These are phyloP conservation scores for Spinacia oleracea DNA, from an alignment of 179 eudicot species.

Conservation along the genomic window DNA sequence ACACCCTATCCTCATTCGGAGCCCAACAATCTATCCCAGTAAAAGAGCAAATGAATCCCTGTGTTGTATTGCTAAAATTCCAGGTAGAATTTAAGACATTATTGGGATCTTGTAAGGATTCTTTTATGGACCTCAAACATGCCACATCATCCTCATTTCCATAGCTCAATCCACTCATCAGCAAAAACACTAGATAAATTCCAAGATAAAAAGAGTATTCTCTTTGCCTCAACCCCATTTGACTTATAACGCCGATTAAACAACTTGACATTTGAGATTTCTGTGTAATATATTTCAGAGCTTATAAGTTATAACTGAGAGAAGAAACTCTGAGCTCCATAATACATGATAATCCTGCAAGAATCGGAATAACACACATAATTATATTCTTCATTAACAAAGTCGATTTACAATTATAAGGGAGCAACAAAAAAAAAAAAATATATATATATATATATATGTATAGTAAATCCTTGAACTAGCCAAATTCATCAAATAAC, in stretches of 20 bases:
- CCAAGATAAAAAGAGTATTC: not conserved
- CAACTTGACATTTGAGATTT: not conserved
- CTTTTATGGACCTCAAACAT: constrained; percentile 49
- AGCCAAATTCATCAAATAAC: not conserved
- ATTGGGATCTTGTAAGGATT: constrained; percentile 53
- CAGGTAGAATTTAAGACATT: constrained; percentile 43
- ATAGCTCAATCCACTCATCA: constrained; percentile 34
- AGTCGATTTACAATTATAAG: not conserved
- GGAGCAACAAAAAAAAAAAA: not conserved
- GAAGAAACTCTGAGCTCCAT: constrained; percentile 8
- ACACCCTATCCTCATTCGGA: constrained; percentile 56
- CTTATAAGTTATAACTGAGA: not conserved
- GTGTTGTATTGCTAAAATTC: constrained; percentile 58
- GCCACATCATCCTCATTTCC: constrained; percentile 42
- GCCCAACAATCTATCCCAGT: constrained; percentile 82
- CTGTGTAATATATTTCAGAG: constrained; percentile 8
- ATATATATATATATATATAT: not conserved
- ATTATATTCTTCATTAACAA: not conserved
- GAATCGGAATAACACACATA: not conserved
- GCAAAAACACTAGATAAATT: constrained; percentile 19
- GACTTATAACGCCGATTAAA: not conserved
- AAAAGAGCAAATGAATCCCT: constrained; percentile 66
- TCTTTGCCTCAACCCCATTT: constrained; percentile 21
- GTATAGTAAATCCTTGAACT: not conserved
- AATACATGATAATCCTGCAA: constrained; percentile 20